Conservation (phyloP, 257 asterid genomes). For the Solanum megistacrolobum region DNA sequence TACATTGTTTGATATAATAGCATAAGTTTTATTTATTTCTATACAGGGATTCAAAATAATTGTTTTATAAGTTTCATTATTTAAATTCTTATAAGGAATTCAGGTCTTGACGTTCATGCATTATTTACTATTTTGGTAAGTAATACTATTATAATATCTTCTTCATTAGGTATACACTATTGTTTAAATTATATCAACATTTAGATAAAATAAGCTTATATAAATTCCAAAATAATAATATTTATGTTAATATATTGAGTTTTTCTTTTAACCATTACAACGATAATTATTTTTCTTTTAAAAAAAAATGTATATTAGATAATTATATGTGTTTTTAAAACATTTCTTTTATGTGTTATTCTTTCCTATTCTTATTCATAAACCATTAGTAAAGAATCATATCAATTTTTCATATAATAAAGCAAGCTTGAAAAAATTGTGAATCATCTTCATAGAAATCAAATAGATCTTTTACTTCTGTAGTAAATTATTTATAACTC, state of each 20-base stretch:
- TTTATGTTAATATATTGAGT: not conserved
- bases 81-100: not conserved
- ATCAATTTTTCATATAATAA: not conserved
- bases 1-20: not conserved
- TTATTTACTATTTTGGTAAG: not conserved
- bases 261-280: not conserved
- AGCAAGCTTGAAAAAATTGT: not conserved
- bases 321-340: not conserved
- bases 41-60: not conserved
- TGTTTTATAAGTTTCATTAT: not conserved
- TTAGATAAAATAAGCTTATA: not conserved
- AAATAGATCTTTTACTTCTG: not conserved
- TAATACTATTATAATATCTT: not conserved
- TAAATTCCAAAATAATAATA: not conserved
- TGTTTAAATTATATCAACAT: not conserved
- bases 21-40: too few species aligned
- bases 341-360: not conserved
- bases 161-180: not conserved
- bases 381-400: not conserved
- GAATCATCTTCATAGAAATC: not conserved
- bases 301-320: not conserved
- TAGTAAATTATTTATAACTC: not conserved
- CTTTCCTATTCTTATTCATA: not conserved
- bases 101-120: not conserved
- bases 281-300: not conserved